These are phyloP conservation scores for Pterocarpus santalinus DNA, from an alignment of 306 rosid species.

Conservation along the genomic window DNA sequence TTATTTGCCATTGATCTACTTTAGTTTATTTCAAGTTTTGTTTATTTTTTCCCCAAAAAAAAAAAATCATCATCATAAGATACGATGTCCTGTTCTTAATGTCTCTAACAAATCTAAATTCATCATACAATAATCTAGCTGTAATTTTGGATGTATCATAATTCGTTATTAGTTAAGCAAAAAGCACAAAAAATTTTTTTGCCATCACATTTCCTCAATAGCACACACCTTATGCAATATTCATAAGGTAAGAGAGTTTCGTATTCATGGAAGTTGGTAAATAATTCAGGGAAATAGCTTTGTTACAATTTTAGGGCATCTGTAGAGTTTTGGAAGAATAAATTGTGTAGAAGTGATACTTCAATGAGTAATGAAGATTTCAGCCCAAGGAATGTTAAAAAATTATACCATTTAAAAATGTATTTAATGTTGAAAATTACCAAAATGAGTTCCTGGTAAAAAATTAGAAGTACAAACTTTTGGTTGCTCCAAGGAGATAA, in stretches of 20 bases:
- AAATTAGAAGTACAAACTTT: background rate
- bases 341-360: constrained; percentile 1
- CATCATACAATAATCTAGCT: constrained; percentile 5
- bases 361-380: background rate
- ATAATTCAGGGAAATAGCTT: constrained; percentile 10
- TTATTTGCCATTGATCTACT: constrained; percentile 20
- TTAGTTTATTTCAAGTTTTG: constrained; percentile 8
- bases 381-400: background rate
- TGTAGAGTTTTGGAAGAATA: no score
- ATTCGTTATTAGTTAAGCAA: background rate
- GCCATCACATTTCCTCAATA: constrained; percentile 4
- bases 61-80: constrained; percentile 11
- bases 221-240: background rate
- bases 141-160: constrained; percentile 16
- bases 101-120: constrained; percentile 23
- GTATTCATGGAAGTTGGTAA: constrained; percentile 11
- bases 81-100: constrained; percentile 19
- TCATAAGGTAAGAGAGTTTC: constrained; percentile 28
- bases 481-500: constrained; percentile 38
- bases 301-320: no score
- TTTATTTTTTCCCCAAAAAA: background rate
- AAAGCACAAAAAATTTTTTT: background rate
- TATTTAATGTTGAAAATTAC: constrained; percentile 38
- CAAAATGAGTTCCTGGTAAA: constrained; percentile 26
- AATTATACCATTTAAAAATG: constrained; percentile 3